Conservation (phyloP, 129 eudicot species). For the Helianthus annuus region DNA sequence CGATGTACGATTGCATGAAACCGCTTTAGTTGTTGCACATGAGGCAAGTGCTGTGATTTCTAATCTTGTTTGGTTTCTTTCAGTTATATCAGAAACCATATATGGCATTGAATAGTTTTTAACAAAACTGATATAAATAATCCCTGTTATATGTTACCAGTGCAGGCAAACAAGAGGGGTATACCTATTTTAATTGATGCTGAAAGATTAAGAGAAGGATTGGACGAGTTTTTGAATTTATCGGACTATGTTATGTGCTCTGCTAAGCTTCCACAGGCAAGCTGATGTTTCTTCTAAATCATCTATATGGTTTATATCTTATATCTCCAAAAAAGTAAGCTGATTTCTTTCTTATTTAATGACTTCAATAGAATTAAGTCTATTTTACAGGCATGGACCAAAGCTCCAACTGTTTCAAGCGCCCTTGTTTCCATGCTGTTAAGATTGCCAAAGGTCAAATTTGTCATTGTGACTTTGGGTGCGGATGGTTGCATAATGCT, state of each 20-base stretch:
- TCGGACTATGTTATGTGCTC: constrained; percentile 75
- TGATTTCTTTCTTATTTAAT: constrained; percentile 4
- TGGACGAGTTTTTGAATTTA: constrained; percentile 63
- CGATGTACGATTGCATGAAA: constrained; percentile 77
- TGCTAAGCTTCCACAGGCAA: constrained; percentile 86
- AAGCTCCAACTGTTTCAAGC: constrained; percentile 66
- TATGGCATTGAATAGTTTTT: not conserved
- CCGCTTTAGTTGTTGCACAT: constrained; percentile 67
- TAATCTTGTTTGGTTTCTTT: not conserved
- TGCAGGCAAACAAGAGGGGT: constrained; percentile 75
- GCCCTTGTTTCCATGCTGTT: constrained; percentile 83
- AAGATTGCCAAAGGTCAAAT: constrained; percentile 68
- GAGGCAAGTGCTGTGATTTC: constrained; percentile 57
- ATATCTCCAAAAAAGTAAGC: not conserved
- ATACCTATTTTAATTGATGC: constrained; percentile 88
- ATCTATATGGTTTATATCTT: not conserved
- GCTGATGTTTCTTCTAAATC: constrained; percentile 8
- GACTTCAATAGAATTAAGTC: not conserved
- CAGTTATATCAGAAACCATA: constrained; percentile 7
- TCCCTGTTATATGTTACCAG: constrained; percentile 42
- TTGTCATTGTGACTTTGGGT: constrained; percentile 86
- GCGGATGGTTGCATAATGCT: constrained; percentile 92
- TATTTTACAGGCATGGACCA: constrained; percentile 67
- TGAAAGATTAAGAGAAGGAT: constrained; percentile 72
- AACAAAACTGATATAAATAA: constrained; percentile 22